Base-by-base conservation (phyloP, 129 eudicot genomes). In the Smallanthus sonchifolius region DNA sequence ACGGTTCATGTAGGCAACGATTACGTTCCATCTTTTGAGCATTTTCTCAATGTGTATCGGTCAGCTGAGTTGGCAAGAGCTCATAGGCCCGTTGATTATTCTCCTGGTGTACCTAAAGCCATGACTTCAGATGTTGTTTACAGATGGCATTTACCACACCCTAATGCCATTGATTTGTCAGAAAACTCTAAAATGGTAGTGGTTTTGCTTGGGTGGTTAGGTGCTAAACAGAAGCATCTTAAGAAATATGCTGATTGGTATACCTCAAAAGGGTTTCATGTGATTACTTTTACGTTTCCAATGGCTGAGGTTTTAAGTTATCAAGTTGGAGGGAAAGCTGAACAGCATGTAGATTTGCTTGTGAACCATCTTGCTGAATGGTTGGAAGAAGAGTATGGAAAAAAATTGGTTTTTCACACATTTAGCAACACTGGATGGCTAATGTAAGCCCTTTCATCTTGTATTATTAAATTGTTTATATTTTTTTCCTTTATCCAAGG, bases 351-450 rank as follows among this genome's bases (percentile, higher is more conserved):
- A 9, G 93, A 88, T 45, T 73, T 79, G 54, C 96, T 95, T 75
- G 99, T 83, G 35, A 77, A 91, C 61, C 96, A 91, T 85, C 85
- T 95, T 68, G 85, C 87, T 67, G 97, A 87, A 7, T 88, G 94
- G 94, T 65, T 91, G 83, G 97, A 95, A 73, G 99, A 88, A 52
- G 99, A 91, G 84, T 69, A 67, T 52, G 92, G 84, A 59, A 91
- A 88, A 83, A 91, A 91, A 74, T 70, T 95, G 52, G 87, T 95
- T 47, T 95, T 95, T 55, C 99, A 95, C 82, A 95, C 97, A 16
- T 95, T 95, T 77, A 95, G 99, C 82, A 95, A 95, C 84, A 95
- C 99, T 0, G 99, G 99, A 40, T 95, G 99, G 99, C 75, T 95
- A 74, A 84, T 86, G 99, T 95, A 87, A 88, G 97, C 77, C 48